Evolutionary conservation across 2,329 filamentous ascomycete species (phyloP).

Genomic region (Kalmusia sp.): DNA sequence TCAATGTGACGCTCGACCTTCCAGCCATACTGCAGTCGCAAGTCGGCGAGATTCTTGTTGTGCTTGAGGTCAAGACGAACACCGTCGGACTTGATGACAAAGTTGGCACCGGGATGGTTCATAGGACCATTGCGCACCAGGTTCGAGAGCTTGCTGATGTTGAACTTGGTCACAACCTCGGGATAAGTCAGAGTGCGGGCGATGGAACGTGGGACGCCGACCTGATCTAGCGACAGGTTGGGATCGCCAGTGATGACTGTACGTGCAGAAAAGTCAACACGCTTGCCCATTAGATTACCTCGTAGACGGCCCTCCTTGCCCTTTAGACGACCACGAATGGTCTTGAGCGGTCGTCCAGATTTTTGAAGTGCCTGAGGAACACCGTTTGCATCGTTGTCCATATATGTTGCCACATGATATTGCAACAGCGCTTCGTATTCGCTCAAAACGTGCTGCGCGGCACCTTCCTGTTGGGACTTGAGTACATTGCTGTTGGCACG

Average conservation of each 20-base stretch:
- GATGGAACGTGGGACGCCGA: conserved; percentile 93
- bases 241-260: conserved; percentile 99
- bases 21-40: conserved; percentile 93
- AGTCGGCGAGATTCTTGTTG: conserved; percentile 85
- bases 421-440: conserved; percentile 94
- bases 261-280: conserved; percentile 96
- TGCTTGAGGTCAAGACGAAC: conserved; percentile 94
- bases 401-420: conserved; percentile 98
- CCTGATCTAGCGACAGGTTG: conserved; percentile 94
- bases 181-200: conserved; percentile 94
- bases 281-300: conserved; percentile 98
- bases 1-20: conserved; percentile 97
- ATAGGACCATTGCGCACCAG: conserved; percentile 93
- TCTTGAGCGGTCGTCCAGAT: conserved; percentile 94
- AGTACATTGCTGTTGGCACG: conserved; percentile 95
- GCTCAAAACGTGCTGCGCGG: conserved; percentile 85
- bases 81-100: conserved; percentile 92
- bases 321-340: conserved; percentile 95
- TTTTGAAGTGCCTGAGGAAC: conserved; percentile 95
- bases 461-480: conserved; percentile 88
- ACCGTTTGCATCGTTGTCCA: conserved; percentile 99
- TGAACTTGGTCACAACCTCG: conserved; percentile 96
- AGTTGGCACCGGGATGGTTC: conserved; percentile 94
- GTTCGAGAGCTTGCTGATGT: conserved; percentile 88
- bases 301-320: conserved; percentile 97